Evolutionary conservation across 225 moss, liverwort and hornwort genomes (phyloP).

Genomic region (Bryum argenteum): DNA sequence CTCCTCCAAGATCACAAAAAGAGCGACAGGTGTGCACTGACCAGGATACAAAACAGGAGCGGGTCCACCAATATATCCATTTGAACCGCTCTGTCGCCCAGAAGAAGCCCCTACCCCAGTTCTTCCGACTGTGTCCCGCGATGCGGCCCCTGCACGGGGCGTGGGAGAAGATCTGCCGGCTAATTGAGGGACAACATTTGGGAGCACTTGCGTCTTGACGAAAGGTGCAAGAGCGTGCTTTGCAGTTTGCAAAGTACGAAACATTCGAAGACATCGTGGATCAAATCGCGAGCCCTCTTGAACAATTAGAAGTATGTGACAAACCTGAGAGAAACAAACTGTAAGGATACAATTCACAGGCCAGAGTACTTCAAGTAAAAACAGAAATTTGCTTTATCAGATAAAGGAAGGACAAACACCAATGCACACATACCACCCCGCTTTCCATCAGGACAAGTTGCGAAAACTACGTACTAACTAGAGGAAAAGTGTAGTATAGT

Average conservation of each 20-base stretch:
- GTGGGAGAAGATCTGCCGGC: slow-evolving; percentile 60
- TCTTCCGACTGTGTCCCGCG: slow-evolving; percentile 65
- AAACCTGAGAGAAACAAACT: slow-evolving; percentile 65
- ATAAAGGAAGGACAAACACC: background rate
- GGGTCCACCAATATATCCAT: slow-evolving; percentile 81
- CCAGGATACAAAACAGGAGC: slow-evolving; percentile 91
- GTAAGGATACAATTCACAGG: slow-evolving; percentile 25
- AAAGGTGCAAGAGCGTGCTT: slow-evolving; percentile 94
- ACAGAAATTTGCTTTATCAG: slow-evolving; percentile 1
- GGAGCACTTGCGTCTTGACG: slow-evolving; percentile 90
- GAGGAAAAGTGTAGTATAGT: background rate
- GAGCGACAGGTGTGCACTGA: slow-evolving; percentile 93
- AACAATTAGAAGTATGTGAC: slow-evolving; percentile 89
- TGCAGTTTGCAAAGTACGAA: slow-evolving; percentile 91
- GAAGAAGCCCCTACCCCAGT: slow-evolving; percentile 48
- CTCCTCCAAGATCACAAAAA: slow-evolving; percentile 91
- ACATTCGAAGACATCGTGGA: slow-evolving; percentile 74
- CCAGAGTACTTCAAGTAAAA: slow-evolving; percentile 15
- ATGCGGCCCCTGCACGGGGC: slow-evolving; percentile 51
- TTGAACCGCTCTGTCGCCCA: slow-evolving; percentile 68
- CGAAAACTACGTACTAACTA: slow-evolving; percentile 15
- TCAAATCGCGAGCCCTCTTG: slow-evolving; percentile 92
- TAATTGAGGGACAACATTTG: slow-evolving; percentile 73
- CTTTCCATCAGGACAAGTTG: slow-evolving; percentile 9
- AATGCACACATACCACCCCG: slow-evolving; percentile 8